Conservation (phyloP, 1,284 basidiomycete genomes). For the Puccinia horiana region DNA sequence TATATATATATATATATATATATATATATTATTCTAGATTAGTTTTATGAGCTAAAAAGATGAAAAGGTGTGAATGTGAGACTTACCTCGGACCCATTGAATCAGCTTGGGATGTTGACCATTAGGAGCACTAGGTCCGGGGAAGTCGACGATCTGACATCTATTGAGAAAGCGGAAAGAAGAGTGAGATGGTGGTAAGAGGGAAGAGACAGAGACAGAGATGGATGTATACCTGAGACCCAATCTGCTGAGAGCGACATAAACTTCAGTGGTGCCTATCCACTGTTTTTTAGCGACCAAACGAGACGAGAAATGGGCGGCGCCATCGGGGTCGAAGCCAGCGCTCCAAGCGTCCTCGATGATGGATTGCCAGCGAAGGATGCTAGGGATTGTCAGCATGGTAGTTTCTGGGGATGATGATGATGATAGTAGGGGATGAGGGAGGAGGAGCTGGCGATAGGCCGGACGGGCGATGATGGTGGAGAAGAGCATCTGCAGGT, state of each 20-base stretch:
- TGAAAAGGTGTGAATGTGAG: neutral
- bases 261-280: conserved; percentile 57
- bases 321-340: conserved; percentile 54
- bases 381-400: conserved; percentile 51
- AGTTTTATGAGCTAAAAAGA: neutral
- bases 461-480: conserved; percentile 51
- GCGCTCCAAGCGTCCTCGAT: conserved; percentile 54
- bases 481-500: conserved; percentile 55
- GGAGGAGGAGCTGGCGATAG: conserved; percentile 40
- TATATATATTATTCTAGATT: neutral
- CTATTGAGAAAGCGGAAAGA: conserved; percentile 13
- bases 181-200: neutral
- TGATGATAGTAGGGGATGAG: neutral
- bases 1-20: neutral
- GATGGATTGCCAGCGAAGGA: conserved; percentile 52
- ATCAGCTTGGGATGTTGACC: conserved; percentile 50
- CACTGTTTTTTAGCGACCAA: conserved; percentile 53
- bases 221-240: conserved; percentile 52
- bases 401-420: neutral
- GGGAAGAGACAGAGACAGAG: neutral
- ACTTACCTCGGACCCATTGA: conserved; percentile 38
- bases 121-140: conserved; percentile 46
- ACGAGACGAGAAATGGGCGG: conserved; percentile 52
- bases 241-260: conserved; percentile 53
- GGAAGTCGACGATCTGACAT: conserved; percentile 54